Base-by-base conservation (phyloP, 805 yeast species). In the Kazachstania viticola region DNA sequence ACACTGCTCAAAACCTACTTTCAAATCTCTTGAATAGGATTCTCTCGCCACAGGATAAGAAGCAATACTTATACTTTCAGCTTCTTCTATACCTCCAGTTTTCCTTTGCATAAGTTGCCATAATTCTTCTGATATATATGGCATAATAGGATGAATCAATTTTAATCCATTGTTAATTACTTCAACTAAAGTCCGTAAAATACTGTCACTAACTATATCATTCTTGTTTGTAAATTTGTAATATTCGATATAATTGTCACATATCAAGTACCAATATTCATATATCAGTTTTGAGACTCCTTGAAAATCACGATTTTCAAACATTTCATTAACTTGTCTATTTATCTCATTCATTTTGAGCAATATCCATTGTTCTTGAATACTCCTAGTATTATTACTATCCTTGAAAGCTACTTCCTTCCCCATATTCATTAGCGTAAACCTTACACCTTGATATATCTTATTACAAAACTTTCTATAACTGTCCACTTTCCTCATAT, bases 401-500 rank as follows among this genome's bases (percentile, higher is more conserved):
- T 24, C 63, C 66, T 31, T 66, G 59, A 9, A 64, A 57, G 17
- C 74, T 72, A 33, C 88, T 52, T 75, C 93, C 13, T 71, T 78
- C 35, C 95, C 95, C 37, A 88, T 69, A 56, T 91, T 75, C 73
- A 83, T 74, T 60, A 88, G 64, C 25, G 84, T 95, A 53, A 91
- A 91, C 64, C 87, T 91, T 40, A 96, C 84, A 31, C 97, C 97
- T 65, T 88, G 97, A 70, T 83, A 91, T 48, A 88, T 87, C 74
- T 88, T 88, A 75, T 91, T 91, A 68, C 96, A 83, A 79, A 88
- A 88, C 70, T 87, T 91, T 63, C 97, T 75, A 75, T 87, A 88
- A 46, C 96, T 96, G 56, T 88, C 97, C 41, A 91, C 94, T 62
- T 96, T 79, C 56, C 81, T 67, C 45, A 91, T 84, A 56, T 91